Evolutionary conservation across 441 rosid genomes (phyloP).

Genomic region (Brassica balearica): DNA sequence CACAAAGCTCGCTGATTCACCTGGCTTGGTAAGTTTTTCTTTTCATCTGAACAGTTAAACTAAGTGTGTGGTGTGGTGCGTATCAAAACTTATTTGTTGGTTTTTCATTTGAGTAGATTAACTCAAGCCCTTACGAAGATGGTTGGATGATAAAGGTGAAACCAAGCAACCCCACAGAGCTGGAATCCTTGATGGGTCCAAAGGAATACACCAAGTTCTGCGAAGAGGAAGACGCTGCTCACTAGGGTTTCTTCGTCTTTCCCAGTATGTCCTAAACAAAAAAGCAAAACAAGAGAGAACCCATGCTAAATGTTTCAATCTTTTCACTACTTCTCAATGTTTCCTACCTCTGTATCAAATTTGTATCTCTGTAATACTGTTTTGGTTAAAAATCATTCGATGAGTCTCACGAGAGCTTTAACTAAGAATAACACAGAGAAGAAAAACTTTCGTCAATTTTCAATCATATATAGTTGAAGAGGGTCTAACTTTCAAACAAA

Average conservation of each 20-base stretch:
- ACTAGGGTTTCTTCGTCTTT: not conserved
- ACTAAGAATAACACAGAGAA: slow-evolving; percentile 13
- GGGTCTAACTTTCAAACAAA: slow-evolving; percentile 35
- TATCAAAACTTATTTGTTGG: not conserved
- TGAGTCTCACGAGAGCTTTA: not conserved
- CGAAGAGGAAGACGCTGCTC: slow-evolving; percentile 16
- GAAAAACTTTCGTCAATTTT: slow-evolving; percentile 20
- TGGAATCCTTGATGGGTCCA: slow-evolving; percentile 11
- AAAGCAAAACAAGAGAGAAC: slow-evolving; percentile 7
- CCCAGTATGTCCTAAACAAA: not conserved
- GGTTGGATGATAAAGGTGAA: slow-evolving; percentile 13
- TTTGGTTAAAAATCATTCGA: slow-evolving; percentile 24
- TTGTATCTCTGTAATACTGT: slow-evolving; percentile 24
- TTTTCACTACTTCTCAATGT: slow-evolving; percentile 24
- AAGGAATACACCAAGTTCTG: slow-evolving; percentile 15
- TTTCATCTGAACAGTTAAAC: not conserved
- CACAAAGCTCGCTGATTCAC: slow-evolving; percentile 10
- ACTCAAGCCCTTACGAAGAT: slow-evolving; percentile 9
- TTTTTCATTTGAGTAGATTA: not conserved
- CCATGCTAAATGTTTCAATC: slow-evolving; percentile 26
- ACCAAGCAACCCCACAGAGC: slow-evolving; percentile 10
- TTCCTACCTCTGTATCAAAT: slow-evolving; percentile 20
- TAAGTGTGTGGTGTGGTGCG: not conserved
- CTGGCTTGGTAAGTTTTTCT: not conserved
- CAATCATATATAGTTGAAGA: slow-evolving; percentile 16